phyloP scores from a whole-genome alignment of 2,329 filamentous ascomycete species.

The Dothistroma pini region DNA sequence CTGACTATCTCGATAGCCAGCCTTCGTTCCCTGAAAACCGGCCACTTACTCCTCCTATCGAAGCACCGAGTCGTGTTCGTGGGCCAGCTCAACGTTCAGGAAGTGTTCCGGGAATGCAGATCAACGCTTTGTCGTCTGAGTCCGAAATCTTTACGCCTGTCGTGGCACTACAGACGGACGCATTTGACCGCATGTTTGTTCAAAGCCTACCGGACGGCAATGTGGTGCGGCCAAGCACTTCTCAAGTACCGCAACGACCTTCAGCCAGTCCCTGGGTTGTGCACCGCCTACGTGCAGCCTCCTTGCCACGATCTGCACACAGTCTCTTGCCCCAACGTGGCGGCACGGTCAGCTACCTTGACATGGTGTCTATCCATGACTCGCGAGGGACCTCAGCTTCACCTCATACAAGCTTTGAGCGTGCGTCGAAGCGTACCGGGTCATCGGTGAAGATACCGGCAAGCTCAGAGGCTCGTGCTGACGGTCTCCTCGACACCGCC shows the following conservation, averaged over 20 bases:
- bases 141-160: slow-evolving; percentile 21
- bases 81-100: neutral
- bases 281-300: slow-evolving; percentile 7
- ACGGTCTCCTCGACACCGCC: neutral
- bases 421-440: neutral
- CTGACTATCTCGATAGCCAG: slow-evolving; percentile 10
- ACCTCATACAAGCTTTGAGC: neutral
- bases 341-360: slow-evolving; percentile 10
- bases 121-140: slow-evolving; percentile 4
- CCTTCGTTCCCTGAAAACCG: slow-evolving; percentile 22
- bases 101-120: neutral
- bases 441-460: neutral
- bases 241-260: neutral
- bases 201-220: slow-evolving; percentile 26
- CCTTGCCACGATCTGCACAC: slow-evolving; percentile 12
- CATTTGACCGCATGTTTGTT: slow-evolving; percentile 35
- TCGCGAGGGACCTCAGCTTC: neutral
- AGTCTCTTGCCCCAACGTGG: neutral
- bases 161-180: slow-evolving; percentile 28
- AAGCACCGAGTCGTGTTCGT: slow-evolving; percentile 1
- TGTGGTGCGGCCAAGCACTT: slow-evolving; percentile 2
- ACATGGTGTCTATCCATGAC: slow-evolving; percentile 9
- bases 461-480: neutral
- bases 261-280: neutral
- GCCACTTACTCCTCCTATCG: slow-evolving; percentile 20